Conservation (phyloP, 2,329 filamentous ascomycete species). For the Hymenoscyphus repandus region DNA sequence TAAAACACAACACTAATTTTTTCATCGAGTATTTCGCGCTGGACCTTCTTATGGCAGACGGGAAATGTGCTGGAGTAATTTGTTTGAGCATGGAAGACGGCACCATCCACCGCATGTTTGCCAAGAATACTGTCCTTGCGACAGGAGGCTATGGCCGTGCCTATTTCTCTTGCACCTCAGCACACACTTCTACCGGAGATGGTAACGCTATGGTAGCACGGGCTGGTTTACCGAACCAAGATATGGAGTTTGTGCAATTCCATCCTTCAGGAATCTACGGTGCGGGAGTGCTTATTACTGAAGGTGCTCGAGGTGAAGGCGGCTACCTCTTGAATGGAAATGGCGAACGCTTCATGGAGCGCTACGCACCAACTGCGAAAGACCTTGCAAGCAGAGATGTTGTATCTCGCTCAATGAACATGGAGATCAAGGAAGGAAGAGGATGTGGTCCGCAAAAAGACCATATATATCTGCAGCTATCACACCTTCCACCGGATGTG, state of each 20-base stretch:
- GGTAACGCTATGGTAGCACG: slow-evolving; percentile 45
- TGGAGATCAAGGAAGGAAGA: slow-evolving; percentile 42
- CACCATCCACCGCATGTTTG: slow-evolving; percentile 42
- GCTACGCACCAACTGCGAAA: slow-evolving; percentile 46
- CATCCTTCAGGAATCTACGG: slow-evolving; percentile 46
- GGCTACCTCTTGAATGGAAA: slow-evolving; percentile 44
- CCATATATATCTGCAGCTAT: slow-evolving; percentile 43
- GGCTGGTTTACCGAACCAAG: slow-evolving; percentile 43
- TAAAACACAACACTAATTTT: slow-evolving; percentile 43
- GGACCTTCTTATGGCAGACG: slow-evolving; percentile 43
- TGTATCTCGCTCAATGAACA: slow-evolving; percentile 42
- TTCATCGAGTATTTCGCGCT: slow-evolving; percentile 46
- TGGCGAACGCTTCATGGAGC: slow-evolving; percentile 46
- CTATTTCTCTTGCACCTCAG: slow-evolving; percentile 44
- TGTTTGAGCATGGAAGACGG: slow-evolving; percentile 45
- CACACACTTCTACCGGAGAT: slow-evolving; percentile 45
- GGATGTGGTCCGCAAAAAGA: slow-evolving; percentile 42
- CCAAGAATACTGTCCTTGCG: slow-evolving; percentile 42
- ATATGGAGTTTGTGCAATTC: slow-evolving; percentile 48
- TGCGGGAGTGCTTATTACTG: slow-evolving; percentile 44
- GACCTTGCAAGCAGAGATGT: slow-evolving; percentile 44
- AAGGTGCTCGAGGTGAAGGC: slow-evolving; percentile 44
- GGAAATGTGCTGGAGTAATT: slow-evolving; percentile 41
- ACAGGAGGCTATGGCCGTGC: slow-evolving; percentile 46
- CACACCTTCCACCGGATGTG: slow-evolving; percentile 41